Base-by-base conservation (phyloP, 2,329 filamentous ascomycete species). In the Helotiales sp. region DNA sequence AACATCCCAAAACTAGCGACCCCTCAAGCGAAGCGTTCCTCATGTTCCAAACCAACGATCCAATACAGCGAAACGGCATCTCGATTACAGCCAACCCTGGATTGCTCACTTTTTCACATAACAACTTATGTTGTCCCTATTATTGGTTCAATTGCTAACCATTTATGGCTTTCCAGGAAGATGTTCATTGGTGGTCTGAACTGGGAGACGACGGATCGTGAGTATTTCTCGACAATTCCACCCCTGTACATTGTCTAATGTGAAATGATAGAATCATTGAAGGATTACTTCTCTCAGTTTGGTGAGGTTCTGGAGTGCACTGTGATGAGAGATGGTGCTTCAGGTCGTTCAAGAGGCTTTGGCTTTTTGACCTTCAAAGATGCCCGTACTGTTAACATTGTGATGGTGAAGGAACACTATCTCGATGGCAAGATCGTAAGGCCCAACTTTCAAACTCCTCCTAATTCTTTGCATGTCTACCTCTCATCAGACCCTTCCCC, bases 111-210 rank as follows among this genome's bases (percentile, higher is more conserved):
- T 68, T 54, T 65, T 61, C 52, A 61, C 54, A 54, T 37, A 47
- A 57, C 65, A 59, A 62, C 37, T 65, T 43, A 24, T 32, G 40
- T 34, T 57, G 28, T 62, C n/a, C n/a, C n/a, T n/a, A n/a, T n/a
- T n/a, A n/a, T n/a, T 50, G 50, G 34, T 34, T 32, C 66, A 68
- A 45, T 70, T 69, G 68, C 75, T 76, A 68, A 77, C 66, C 66
- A 58, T 61, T 68, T 13, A 67, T 73, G 75, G 71, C 77, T 67
- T 60, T 75, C 76, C 82, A 99, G 96, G 77, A 99, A 99, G 84
- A 99, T 99, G 96, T 99, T 99, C 76, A 99, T 99, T 80, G 96
- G 96, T 75, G 96, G 96, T 47, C 83, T 99, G 64, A 99, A 99
- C 78, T 99, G 96, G 96, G 96, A 99, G 81, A 99, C 96, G 17